Evolutionary conservation across 2,329 filamentous ascomycete species (phyloP).

Genomic region (Fonsecaea monophora): DNA sequence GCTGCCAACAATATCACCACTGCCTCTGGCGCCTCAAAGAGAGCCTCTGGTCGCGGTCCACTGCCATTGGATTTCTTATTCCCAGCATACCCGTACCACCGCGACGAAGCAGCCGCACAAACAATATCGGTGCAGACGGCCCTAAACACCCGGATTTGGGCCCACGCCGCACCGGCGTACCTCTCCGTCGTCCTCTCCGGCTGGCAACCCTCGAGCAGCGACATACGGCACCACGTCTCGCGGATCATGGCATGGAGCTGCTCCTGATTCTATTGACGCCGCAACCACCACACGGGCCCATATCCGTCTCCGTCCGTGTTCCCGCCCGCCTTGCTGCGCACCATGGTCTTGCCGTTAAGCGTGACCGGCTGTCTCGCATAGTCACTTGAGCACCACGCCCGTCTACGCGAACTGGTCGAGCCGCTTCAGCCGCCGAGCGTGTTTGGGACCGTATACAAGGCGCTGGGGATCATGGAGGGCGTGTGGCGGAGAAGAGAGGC

Average conservation of each 20-base stretch:
- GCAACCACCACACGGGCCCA: too few species aligned
- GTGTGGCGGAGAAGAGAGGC: slow-evolving; percentile 42
- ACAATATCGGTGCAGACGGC: not conserved
- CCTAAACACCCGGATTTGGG: slow-evolving; percentile 22
- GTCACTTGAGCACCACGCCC: slow-evolving; percentile 28
- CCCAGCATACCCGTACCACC: not conserved
- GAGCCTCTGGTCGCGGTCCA: not conserved
- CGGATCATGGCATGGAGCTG: slow-evolving; percentile 10
- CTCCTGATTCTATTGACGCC: slow-evolving; percentile 8
- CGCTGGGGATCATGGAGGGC: slow-evolving; percentile 48
- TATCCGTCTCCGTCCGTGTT: not conserved
- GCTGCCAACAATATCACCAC: not conserved
- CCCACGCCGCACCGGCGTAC: slow-evolving; percentile 25
- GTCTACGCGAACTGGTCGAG: slow-evolving; percentile 40
- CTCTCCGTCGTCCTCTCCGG: slow-evolving; percentile 23
- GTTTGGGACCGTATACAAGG: slow-evolving; percentile 43
- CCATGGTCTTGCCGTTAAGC: slow-evolving; percentile 46
- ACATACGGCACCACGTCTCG: slow-evolving; percentile 16
- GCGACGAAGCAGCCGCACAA: not conserved
- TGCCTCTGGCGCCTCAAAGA: not conserved
- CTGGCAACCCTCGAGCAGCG: slow-evolving; percentile 20
- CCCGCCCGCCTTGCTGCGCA: slow-evolving; percentile 40
- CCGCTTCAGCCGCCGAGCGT: slow-evolving; percentile 35
- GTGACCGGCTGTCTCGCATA: slow-evolving; percentile 43
- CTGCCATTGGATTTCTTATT: slow-evolving; percentile 6